Evolutionary conservation across 345 rosid genomes (phyloP), one percentile per base, ranked within the genome.

Genomic region (Eutrema heterophyllum): DNA sequence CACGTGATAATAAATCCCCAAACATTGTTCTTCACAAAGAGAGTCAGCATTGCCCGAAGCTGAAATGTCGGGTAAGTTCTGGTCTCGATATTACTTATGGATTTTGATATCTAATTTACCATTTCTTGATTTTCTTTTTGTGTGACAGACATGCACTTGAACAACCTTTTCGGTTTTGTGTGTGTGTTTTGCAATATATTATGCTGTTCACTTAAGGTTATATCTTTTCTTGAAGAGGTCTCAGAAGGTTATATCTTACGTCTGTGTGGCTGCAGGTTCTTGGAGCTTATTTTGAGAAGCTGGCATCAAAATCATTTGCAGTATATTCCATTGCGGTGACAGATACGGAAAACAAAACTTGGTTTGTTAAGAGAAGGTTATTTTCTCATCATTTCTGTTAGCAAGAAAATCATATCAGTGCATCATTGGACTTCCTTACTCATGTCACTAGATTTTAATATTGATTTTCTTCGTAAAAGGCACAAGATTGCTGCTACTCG

Each of bases 351-450:
- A 83, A 80, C 74, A 82, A 81, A 81, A 89, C 97, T 67, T 86
- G 95, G 99, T 89, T 87, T 86, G 99, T 92, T 54, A 90, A 86
- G 73, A 90, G 99, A 92, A 92, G 99, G 99, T 96, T 74, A 73
- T 29, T 36, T 83, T 78, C 83, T 79, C 41, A 45, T 75, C 68
- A 72, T 49, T 67, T 40, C 54, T 58, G 72, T 41, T 67, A 46
- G 54, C 4, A 40, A 14, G 13, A 66, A 53, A 48, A 65, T 48
- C 67, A 66, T 53, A 33, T 64, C 54, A 39, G 71, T 57, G 29
- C 71, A 63, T 64, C 29, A 56, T 33, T 76, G 53, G 44, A 46
- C 59, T 66, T 41, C 15, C 7, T 56, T 77, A 30, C 8, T 21
- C 67, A 70, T 64, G 67, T 64, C 53, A 62, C 66, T 46, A 18